A percentile compares a stretch with the other conserved stretches of the same genome.
phyloP scores from a whole-genome alignment of 129 eudicot genomes.

The Flaveria ramosissima region DNA sequence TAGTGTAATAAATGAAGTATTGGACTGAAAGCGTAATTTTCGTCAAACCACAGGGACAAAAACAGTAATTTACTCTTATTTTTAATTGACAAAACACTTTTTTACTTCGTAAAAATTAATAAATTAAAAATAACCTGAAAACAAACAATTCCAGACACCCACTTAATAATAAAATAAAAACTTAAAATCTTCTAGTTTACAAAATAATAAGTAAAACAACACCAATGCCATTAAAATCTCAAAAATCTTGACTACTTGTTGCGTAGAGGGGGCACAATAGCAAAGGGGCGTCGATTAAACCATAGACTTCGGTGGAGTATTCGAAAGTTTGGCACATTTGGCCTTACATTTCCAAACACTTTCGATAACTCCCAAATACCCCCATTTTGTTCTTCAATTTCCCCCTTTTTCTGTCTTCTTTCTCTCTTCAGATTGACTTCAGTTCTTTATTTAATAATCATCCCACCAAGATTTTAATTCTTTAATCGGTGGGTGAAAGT shows the following conservation, averaged over 20 bases:
- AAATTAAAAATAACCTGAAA: too few relatives aligned
- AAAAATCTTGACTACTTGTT: neutral
- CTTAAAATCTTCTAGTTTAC: too few relatives aligned
- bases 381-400: conserved; percentile 24
- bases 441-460: conserved; percentile 28
- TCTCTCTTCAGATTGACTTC: conserved; percentile 29
- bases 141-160: too few relatives aligned
- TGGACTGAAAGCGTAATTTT: too few relatives aligned
- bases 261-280: neutral
- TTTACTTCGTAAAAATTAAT: too few relatives aligned
- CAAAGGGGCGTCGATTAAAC: conserved; percentile 29
- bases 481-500: conserved; percentile 18
- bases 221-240: too few relatives aligned
- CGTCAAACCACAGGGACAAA: too few relatives aligned
- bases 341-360: conserved; percentile 38
- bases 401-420: conserved; percentile 19
- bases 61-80: too few relatives aligned
- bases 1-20: too few relatives aligned
- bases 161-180: too few relatives aligned
- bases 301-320: conserved; percentile 30
- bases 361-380: conserved; percentile 53
- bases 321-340: conserved; percentile 42
- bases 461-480: conserved; percentile 25
- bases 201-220: too few relatives aligned
- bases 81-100: too few relatives aligned